Percentiles rank a stretch among this genome's conserved stretches.
Evolutionary conservation across 2,329 filamentous ascomycete species (phyloP).

Genomic region (Fusarium sp.): DNA sequence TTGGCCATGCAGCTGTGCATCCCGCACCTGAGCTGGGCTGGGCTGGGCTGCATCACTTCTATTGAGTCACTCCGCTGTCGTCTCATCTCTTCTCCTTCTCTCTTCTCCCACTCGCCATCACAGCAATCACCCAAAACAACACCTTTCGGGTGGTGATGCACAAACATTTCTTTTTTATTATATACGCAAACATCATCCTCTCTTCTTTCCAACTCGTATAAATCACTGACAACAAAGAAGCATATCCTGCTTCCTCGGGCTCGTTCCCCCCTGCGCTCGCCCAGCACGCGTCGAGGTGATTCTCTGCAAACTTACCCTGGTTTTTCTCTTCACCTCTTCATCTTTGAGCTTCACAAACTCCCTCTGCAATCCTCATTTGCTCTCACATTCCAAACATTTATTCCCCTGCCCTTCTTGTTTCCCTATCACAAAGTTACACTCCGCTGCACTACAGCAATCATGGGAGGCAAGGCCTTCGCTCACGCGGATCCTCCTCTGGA

Average conservation of each 20-base stretch:
- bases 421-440: background rate
- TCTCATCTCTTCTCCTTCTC: conserved; percentile 2
- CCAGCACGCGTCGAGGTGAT: background rate
- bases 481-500: conserved; percentile 58
- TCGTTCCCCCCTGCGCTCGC: background rate
- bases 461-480: conserved; percentile 75
- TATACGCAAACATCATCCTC: background rate
- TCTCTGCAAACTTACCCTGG: background rate
- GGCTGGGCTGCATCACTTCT: background rate
- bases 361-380: background rate
- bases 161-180: background rate
- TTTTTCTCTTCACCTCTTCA: background rate
- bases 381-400: background rate
- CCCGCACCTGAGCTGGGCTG: background rate
- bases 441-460: conserved; percentile 48
- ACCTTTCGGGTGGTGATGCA: background rate
- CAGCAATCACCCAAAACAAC: background rate
- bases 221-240: background rate
- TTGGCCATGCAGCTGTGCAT: background rate
- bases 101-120: background rate
- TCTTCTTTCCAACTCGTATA: background rate
- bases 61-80: conserved; percentile 4
- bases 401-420: background rate
- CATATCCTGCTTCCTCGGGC: background rate
- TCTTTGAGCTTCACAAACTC: background rate